Base-by-base conservation (phyloP, 2,329 filamentous ascomycete genomes). In the Rosellinia necatrix region DNA sequence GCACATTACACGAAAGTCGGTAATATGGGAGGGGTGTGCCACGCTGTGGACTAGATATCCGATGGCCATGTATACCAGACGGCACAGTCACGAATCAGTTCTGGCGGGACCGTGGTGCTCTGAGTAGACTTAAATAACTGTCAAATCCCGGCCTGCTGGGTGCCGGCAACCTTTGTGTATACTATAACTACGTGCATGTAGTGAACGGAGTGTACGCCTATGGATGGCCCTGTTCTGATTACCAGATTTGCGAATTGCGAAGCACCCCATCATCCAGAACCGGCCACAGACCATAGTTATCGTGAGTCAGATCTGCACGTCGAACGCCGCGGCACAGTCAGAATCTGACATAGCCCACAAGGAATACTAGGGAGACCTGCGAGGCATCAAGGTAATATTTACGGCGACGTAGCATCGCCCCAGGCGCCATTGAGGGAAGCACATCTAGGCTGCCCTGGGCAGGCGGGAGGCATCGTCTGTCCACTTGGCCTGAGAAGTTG, bases 121-220 rank as follows among this genome's bases (percentile, higher is more conserved):
- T 21, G 38, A 19, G 24, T n/a, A 49, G 35, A 25, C 38, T 44
- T 37, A 44, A 49, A 42, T 55, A 38, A 19, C 27, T 41, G 27
- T 22, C 24, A 30, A 35, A 41, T 30, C 30, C 30, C 22, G 35
- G 29, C 24, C 38, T 27, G n/a, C 24, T 25, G 40, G 17, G 12
- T 35, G 17, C 6, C 22, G 21, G 29, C 35, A 19, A 24, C 34
- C 10, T 22, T 48, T 29, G 19, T 34, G 48, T 15, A 25, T 41
- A 42, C 38, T 24, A 13, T 24, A 7, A 25, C 34, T 24, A 19
- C 40, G 17, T n/a, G n/a, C n/a, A n/a, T n/a, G n/a, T n/a, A n/a
- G n/a, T n/a, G n/a, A n/a, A n/a, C n/a, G n/a, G n/a, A n/a, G n/a
- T n/a, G 49, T 40, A 29, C 17, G 38, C 15, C 38, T 46, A 13